Evolutionary conservation across 176 grass and related monocot species (phyloP).

Genomic region (Rhynchospora pubera): DNA sequence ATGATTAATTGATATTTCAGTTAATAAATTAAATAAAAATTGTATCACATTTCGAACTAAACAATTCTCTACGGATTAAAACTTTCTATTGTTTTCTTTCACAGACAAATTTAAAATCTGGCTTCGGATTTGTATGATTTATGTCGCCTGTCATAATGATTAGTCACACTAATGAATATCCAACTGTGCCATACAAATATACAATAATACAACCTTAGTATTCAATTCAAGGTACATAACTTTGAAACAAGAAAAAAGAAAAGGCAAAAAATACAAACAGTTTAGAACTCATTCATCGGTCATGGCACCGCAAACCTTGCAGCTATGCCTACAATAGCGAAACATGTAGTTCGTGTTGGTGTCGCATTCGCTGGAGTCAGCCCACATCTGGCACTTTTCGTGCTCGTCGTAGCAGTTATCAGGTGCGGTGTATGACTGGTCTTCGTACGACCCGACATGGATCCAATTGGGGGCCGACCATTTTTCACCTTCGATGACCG

Average conservation of each 20-base stretch:
- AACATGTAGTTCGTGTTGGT: slow-evolving; percentile 19
- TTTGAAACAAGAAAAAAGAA: neutral
- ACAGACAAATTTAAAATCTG: too few species aligned
- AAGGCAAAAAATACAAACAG: too few species aligned
- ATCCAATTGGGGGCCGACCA: slow-evolving; percentile 55
- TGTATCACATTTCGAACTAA: too few species aligned
- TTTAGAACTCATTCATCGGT: neutral
- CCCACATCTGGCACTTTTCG: slow-evolving; percentile 18
- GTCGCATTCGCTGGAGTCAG: slow-evolving; percentile 25
- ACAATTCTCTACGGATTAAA: too few species aligned
- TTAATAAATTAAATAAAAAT: too few species aligned
- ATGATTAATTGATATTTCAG: too few species aligned
- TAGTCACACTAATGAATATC: too few species aligned
- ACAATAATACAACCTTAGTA: too few species aligned
- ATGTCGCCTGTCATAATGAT: too few species aligned
- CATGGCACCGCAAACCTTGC: neutral
- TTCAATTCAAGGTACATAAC: neutral
- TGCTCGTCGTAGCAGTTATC: slow-evolving; percentile 24
- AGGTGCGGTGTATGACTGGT: neutral
- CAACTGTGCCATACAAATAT: too few species aligned
- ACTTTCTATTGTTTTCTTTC: too few species aligned
- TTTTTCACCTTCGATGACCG: slow-evolving; percentile 48
- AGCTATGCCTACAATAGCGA: neutral
- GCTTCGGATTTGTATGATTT: too few species aligned
- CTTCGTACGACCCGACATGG: slow-evolving; percentile 33